phyloP scores from a whole-genome alignment of 2,329 filamentous ascomycete species.

The Colletotrichum cordylinicola region DNA sequence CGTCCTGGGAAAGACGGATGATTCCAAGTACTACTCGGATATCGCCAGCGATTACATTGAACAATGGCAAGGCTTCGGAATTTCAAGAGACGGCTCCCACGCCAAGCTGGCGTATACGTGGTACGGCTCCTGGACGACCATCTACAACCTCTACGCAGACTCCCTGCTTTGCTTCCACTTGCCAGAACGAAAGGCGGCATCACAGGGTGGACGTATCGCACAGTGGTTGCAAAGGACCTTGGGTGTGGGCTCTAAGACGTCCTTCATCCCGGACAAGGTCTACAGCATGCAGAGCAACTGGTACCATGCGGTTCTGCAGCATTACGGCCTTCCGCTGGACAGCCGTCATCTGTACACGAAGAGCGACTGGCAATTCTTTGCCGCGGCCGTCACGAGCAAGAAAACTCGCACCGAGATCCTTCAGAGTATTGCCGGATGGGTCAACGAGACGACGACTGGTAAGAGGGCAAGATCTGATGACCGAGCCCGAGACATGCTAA shows the following conservation, averaged over 20 bases:
- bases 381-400: conserved; percentile 77
- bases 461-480: conserved; percentile 26
- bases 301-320: conserved; percentile 81
- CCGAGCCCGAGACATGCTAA: neutral
- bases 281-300: conserved; percentile 82
- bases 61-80: conserved; percentile 74
- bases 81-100: conserved; percentile 74
- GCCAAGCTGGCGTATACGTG: conserved; percentile 82
- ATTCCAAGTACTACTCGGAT: conserved; percentile 66
- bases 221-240: conserved; percentile 25
- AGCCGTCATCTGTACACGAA: conserved; percentile 85
- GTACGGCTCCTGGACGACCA: conserved; percentile 82
- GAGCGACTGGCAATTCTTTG: conserved; percentile 91
- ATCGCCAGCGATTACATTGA: conserved; percentile 71
- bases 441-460: conserved; percentile 80
- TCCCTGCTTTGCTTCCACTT: conserved; percentile 80
- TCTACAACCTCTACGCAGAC: conserved; percentile 82
- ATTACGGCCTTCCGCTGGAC: conserved; percentile 83
- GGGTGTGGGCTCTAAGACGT: conserved; percentile 29
- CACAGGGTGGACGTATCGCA: neutral
- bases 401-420: conserved; percentile 74
- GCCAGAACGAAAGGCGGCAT: conserved; percentile 27
- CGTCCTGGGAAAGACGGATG: conserved; percentile 61
- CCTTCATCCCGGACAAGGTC: conserved; percentile 75
- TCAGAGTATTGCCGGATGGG: conserved; percentile 76